A percentile compares a stretch with the other conserved stretches of the same genome.
phyloP scores from a whole-genome alignment of 108 stramenopile species.

The Cyclotella kingstonii region DNA sequence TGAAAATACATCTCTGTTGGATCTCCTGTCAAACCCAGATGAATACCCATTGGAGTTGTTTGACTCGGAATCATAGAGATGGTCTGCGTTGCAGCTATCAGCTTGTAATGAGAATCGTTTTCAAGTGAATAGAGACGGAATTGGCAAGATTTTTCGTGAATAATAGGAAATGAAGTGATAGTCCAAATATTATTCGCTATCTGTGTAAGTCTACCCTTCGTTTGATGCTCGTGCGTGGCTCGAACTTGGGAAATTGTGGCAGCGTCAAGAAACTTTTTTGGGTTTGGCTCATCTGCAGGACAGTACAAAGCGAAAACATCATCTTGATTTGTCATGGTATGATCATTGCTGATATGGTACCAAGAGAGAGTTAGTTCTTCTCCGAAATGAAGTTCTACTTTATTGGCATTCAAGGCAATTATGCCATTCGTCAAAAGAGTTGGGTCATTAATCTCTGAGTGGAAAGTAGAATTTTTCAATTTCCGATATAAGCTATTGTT shows the following conservation, averaged over 20 bases:
- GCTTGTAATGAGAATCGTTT: slow-evolving; percentile 5
- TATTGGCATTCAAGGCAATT: no score
- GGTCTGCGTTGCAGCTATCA: slow-evolving; percentile 11
- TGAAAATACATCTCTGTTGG: slow-evolving; percentile 47
- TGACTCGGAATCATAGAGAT: slow-evolving; percentile 12
- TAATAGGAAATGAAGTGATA: slow-evolving; percentile 54
- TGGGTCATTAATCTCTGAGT: no score
- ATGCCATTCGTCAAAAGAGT: no score
- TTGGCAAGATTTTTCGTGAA: slow-evolving; percentile 41
- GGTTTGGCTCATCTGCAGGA: slow-evolving; percentile 6
- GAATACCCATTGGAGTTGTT: slow-evolving; percentile 46
- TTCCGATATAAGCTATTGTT: no score
- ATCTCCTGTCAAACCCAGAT: slow-evolving; percentile 44
- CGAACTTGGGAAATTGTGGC: slow-evolving; percentile 50
- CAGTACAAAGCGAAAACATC: slow-evolving; percentile 42
- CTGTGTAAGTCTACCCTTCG: neutral
- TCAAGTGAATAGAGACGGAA: slow-evolving; percentile 38
- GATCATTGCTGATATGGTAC: neutral
- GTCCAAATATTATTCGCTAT: slow-evolving; percentile 21
- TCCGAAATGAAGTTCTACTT: slow-evolving; percentile 1
- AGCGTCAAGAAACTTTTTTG: slow-evolving; percentile 41
- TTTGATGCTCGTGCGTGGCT: slow-evolving; percentile 36
- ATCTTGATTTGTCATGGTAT: slow-evolving; percentile 13
- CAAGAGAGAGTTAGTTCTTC: slow-evolving; percentile 8
- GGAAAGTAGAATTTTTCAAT: no score